phyloP scores from a whole-genome alignment of 371 early-diverging fungal species.

The Smittium culicis region DNA sequence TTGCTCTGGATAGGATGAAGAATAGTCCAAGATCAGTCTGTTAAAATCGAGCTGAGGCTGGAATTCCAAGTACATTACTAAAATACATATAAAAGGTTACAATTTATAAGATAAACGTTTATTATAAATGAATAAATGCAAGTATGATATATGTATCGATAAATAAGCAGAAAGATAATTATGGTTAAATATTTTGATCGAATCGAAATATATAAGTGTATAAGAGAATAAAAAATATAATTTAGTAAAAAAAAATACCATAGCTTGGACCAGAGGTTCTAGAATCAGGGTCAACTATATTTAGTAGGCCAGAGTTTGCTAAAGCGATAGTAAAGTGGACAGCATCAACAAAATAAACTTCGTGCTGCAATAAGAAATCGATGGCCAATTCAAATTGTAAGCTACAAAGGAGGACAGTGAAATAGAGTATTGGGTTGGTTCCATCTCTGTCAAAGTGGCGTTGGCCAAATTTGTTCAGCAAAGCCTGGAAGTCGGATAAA shows the following conservation, averaged over 20 bases:
- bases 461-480: slow-evolving; percentile 49
- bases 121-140: too few relatives aligned
- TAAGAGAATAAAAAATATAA: too few relatives aligned
- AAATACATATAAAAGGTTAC: too few relatives aligned
- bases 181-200: too few relatives aligned
- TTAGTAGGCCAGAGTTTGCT: slow-evolving; percentile 58
- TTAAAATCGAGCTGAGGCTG: slow-evolving; percentile 17
- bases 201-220: too few relatives aligned
- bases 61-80: neutral
- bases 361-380: slow-evolving; percentile 44
- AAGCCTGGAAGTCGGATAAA: slow-evolving; percentile 45
- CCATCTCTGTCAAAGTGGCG: slow-evolving; percentile 52
- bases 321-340: slow-evolving; percentile 79
- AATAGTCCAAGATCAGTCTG: slow-evolving; percentile 23
- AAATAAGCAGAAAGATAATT: too few relatives aligned
- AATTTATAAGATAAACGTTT: too few relatives aligned
- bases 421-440: slow-evolving; percentile 59
- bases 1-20: slow-evolving; percentile 17
- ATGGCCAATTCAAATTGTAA: slow-evolving; percentile 85
- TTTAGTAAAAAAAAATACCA: neutral
- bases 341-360: slow-evolving; percentile 55
- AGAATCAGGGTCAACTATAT: slow-evolving; percentile 39
- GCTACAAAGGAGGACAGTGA: slow-evolving; percentile 61
- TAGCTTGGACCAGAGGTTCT: slow-evolving; percentile 4
- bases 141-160: too few relatives aligned